Evolutionary conservation across 768 basidiomycete genomes (phyloP), one percentile per base, ranked within the genome.

Genomic region (Lepiota brunneoincarnata): DNA sequence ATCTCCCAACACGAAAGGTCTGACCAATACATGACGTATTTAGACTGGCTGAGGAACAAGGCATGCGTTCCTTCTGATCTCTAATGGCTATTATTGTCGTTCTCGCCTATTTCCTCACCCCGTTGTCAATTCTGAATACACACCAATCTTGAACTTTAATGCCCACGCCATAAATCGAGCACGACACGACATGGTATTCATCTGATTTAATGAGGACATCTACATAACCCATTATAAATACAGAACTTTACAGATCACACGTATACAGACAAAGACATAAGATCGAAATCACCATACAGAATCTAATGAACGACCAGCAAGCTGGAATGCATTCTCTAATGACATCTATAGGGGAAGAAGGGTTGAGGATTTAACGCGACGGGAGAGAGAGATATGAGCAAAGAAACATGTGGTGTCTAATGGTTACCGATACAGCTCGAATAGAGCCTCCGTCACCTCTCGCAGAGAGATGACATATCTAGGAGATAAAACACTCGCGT

Each of bases 1-100:
- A 35, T 6, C 6, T 21, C 37, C 49, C n/a, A 38, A 20, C 24
- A 20, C 36, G 31, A 26, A 17, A 35, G 12, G 15, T 15, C 40
- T 44, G 6, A 47, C 24, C 20, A 42, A 11, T 44, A 6, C 28
- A 43, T 39, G 49, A 41, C 38, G 35, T 36, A 39, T 18, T 14
- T 34, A 77, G 78, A 77, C 64, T 74, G 76, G 76, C 59, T 81
- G 57, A 70, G 73, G 54, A 79, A 80, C 47, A 58, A 65, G 39
- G 59, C 65, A 26, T 72, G 66, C 60, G 50, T 74, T 35, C 72
- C 73, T 7, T 28, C 63, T 35, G 61, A 63, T 56, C 57, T 61
- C 51, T 60, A 36, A 59, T 17, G 17, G 4, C 21, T 41, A 17
- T 34, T 34, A 35, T 23, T 35, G 11, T 26, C 36, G 31, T 39